Conservation (phyloP, 2,329 filamentous ascomycete species). For the Chaetomiaceae sp. region DNA sequence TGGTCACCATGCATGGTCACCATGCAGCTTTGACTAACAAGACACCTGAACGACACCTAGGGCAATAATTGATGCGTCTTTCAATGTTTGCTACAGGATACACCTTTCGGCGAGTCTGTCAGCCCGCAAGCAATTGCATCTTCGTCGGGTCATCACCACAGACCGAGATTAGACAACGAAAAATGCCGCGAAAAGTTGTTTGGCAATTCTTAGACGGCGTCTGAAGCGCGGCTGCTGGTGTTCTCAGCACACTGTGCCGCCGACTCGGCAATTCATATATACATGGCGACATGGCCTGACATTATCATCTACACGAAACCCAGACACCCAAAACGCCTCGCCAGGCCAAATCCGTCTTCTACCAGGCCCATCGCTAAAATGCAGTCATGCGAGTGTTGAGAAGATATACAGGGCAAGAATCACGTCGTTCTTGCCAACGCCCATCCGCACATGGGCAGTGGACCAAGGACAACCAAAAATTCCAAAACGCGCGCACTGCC, state of each 20-base stretch:
- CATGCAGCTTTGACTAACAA: too few species aligned
- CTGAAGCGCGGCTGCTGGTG: neutral
- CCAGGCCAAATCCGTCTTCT: slow-evolving; percentile 20
- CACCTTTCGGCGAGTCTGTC: too few species aligned
- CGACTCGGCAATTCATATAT: slow-evolving; percentile 18
- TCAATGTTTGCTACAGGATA: too few species aligned
- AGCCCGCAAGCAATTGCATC: too few species aligned
- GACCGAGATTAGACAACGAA: neutral
- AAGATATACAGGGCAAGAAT: slow-evolving; percentile 24
- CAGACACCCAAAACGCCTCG: slow-evolving; percentile 26
- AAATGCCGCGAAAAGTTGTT: neutral
- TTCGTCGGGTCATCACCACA: neutral
- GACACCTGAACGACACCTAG: too few species aligned
- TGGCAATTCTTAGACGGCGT: neutral
- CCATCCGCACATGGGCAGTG: neutral
- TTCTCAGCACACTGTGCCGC: neutral
- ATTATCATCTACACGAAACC: slow-evolving; percentile 28
- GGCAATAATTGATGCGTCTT: too few species aligned
- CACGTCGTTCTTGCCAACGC: slow-evolving; percentile 7
- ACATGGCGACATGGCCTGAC: slow-evolving; percentile 18
- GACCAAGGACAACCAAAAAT: neutral
- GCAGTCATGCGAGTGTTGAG: slow-evolving; percentile 25
- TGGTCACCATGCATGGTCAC: too few species aligned
- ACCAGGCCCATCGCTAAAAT: slow-evolving; percentile 28
- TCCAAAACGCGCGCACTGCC: neutral